Evolutionary conservation across 257 asterid genomes (phyloP), one percentile per base, ranked within the genome.

Genomic region (Solanum pennellii): DNA sequence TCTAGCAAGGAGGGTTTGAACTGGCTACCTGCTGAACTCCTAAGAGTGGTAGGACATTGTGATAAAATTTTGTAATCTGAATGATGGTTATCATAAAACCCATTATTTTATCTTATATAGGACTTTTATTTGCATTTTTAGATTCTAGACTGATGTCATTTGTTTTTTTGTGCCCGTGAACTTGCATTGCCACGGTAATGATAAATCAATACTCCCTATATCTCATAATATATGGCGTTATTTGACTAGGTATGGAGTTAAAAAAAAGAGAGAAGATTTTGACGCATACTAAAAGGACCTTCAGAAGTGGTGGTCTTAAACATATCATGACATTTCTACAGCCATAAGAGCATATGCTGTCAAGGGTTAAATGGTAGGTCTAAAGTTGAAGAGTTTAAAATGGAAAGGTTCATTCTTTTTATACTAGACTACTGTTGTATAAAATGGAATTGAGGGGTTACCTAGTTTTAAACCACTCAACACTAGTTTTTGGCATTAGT

Each of bases 1-100:
- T 80, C 59, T 18, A 35, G 71, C 82, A 83, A 49, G 66, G 95
- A 86, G 86, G 87, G 92, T 89, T 86, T 92, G 91, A 89, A 90
- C 41, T 97, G 98, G 99, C 47, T 91, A 88, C 97, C 95, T 47
- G 98, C 96, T 3, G 93, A 95, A 89, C 95, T 97, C 84, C 89
- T 93, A 23, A 89, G 82, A 86, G 88, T 95, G 94, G 99, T 95
- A 76, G 27, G 69, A 49, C 44, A 82, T 52, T 14, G 85, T 49
- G 25, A 80, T 49, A 5, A 5, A 66, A 82, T 49, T 45, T 82
- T 82, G 69, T 47, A 16, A 49, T 49, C 85, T 82, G 85, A 80
- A 49, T 82, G 44, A 20, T 49, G 45, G 21, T 49, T 82, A 49
- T 82, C 45, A 82, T 49, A 82, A 49, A 49, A 82, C 27, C 69